phyloP scores from a whole-genome alignment of 345 rosid species.

The Linum usitatissimum region DNA sequence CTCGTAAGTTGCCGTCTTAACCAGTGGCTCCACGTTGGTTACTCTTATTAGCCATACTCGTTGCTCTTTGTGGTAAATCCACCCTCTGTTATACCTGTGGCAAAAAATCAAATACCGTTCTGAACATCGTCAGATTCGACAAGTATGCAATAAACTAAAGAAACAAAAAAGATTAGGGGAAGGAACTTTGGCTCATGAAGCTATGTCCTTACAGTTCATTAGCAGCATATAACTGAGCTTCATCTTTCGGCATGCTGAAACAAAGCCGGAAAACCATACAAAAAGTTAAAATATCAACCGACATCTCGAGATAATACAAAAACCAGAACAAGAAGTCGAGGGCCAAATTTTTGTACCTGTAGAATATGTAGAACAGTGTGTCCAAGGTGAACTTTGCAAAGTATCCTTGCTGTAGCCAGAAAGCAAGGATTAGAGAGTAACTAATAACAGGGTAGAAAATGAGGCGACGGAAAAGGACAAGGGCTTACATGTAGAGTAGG shows the following conservation, averaged over 20 bases:
- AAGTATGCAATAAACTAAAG: too few species aligned
- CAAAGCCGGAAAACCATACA: neutral
- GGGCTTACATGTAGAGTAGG: conserved; percentile 58
- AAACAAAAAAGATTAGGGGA: neutral
- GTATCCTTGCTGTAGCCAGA: conserved; percentile 68
- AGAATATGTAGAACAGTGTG: conserved; percentile 73
- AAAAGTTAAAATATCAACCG: neutral
- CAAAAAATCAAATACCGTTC: too few species aligned
- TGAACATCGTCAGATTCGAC: too few species aligned
- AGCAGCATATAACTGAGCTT: conserved; percentile 84
- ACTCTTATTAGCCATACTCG: conserved; percentile 70
- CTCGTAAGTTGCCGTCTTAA: conserved; percentile 57
- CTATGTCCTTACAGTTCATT: conserved; percentile 71
- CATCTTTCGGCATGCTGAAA: conserved; percentile 96
- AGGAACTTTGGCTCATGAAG: neutral
- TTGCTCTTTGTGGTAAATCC: conserved; percentile 92
- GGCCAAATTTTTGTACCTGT: conserved; percentile 56
- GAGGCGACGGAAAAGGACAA: conserved; percentile 6
- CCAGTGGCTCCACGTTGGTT: conserved; percentile 69
- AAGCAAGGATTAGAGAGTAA: conserved; percentile 1
- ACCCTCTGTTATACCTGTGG: conserved; percentile 76
- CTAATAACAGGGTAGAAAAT: neutral
- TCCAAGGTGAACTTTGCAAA: conserved; percentile 64
- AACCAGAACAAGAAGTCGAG: neutral
- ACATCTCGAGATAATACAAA: neutral